Conservation (phyloP, 495 filamentous ascomycete species). For the Elasticomyces elasticus region DNA sequence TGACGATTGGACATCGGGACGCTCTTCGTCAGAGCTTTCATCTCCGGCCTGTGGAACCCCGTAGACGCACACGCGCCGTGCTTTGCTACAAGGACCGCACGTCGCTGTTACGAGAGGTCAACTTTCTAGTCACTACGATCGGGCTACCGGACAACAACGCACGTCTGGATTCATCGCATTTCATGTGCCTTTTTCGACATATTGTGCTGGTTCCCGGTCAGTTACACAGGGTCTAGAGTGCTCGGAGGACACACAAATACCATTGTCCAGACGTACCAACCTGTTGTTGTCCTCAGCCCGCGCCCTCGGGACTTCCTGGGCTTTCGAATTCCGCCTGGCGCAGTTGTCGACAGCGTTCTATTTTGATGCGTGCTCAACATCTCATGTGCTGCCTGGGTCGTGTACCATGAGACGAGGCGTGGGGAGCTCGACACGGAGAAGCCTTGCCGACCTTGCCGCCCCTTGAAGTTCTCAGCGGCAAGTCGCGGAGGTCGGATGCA, state of each 20-base stretch:
- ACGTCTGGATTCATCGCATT: conserved; percentile 9
- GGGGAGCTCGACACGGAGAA: not conserved
- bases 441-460: not conserved
- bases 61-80: conserved; percentile 11
- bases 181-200: conserved; percentile 19
- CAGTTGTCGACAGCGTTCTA: not conserved
- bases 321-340: conserved; percentile 3
- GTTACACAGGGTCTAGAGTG: too few relatives aligned
- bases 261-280: conserved; percentile 14
- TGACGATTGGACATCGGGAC: not conserved
- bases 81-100: conserved; percentile 14
- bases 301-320: conserved; percentile 15
- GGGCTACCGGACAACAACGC: not conserved
- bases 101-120: conserved; percentile 2
- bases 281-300: conserved; percentile 19
- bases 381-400: too few relatives aligned
- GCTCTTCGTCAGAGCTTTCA: not conserved
- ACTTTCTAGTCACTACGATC: not conserved
- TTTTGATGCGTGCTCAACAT: not conserved
- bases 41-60: not conserved
- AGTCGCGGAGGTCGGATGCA: too few relatives aligned
- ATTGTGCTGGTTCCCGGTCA: conserved; percentile 1
- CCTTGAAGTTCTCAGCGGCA: too few relatives aligned
- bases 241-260: too few relatives aligned
- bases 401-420: not conserved